Percentiles rank a stretch among this genome's conserved stretches.
Evolutionary conservation across 208 protist genomes (phyloP).

Genomic region (Trypanosoma scelopori): DNA sequence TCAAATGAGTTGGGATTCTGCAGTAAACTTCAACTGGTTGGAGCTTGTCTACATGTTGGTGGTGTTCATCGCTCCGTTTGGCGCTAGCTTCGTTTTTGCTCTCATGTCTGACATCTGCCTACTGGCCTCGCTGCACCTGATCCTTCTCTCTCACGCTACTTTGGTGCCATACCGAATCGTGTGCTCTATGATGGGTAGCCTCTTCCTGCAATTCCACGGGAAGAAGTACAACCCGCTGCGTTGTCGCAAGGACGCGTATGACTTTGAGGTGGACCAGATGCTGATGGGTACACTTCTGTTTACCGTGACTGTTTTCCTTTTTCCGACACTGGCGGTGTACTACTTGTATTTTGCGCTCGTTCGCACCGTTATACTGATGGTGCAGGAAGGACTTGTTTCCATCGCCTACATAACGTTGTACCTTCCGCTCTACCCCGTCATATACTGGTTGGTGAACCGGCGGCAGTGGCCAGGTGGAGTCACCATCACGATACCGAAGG

Average conservation of each 20-base stretch:
- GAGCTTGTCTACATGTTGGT: constrained; percentile 52
- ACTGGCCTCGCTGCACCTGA: constrained; percentile 82
- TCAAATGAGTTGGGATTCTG: constrained; percentile 50
- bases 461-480: constrained; percentile 21
- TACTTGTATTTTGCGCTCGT: constrained; percentile 91
- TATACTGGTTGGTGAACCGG: constrained; percentile 48
- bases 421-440: constrained; percentile 55
- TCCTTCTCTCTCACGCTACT: constrained; percentile 68
- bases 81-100: constrained; percentile 68
- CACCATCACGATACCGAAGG: constrained; percentile 19
- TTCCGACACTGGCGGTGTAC: constrained; percentile 91
- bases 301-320: constrained; percentile 85
- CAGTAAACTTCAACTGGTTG: constrained; percentile 62
- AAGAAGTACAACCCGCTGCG: constrained; percentile 94
- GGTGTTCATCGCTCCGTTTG: constrained; percentile 69
- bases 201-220: constrained; percentile 88
- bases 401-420: constrained; percentile 63
- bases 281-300: constrained; percentile 91
- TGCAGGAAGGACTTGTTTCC: constrained; percentile 57
- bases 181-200: constrained; percentile 43
- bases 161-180: constrained; percentile 72
- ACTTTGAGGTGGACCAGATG: constrained; percentile 91
- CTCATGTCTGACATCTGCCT: constrained; percentile 78
- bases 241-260: constrained; percentile 80
- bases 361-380: constrained; percentile 44